Base-by-base conservation (phyloP, 2,329 filamentous ascomycete species). In the Ascochyta koolunga region DNA sequence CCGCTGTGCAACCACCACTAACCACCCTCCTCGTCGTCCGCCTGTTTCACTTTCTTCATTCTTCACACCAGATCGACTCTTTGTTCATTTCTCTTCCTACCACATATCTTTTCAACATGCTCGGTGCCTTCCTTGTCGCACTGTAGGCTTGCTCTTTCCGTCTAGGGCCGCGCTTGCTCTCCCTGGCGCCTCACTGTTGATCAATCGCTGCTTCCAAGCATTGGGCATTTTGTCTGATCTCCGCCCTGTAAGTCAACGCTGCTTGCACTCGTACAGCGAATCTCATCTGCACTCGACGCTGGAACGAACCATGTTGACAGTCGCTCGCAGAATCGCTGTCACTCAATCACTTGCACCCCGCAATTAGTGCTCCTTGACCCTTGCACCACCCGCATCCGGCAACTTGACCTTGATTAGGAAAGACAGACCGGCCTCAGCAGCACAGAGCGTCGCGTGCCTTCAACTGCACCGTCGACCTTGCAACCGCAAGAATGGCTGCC, bases 401-500 rank as follows among this genome's bases (percentile, higher is more conserved):
- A 19, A 46, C 41, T 44, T 51, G 37, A 29, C 36, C 41, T 50
- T 6, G 33, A 27, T 46, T 49, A 43, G 53, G 53, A 50, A 56
- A 41, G 52, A 38, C 52, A 50, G 46, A 55, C 52, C 52, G 41
- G 36, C 42, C 41, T 47, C 46, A 50, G 47, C 53, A 46, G 52
- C 42, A 46, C 41, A 25, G 43, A 25, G 61, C 65, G 62, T 67
- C 64, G 61, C 66, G 64, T 64, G 57, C 67, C 62, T 68, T 66
- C 62, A 64, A 63, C 52, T 59, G 45, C 61, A 61, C 46, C 38
- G 38, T 54, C 50, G 39, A 56, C 36, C 50, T 36, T 54, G 45
- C 40, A 52, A 56, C 41, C 50, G 40, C 54, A 59, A 64, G 45
- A 57, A 80, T 79, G 77, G 77, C 78, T 54, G 73, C 78, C 54